phyloP scores from a whole-genome alignment of 1,139 yeast genomes.

The Lodderomyces theae region DNA sequence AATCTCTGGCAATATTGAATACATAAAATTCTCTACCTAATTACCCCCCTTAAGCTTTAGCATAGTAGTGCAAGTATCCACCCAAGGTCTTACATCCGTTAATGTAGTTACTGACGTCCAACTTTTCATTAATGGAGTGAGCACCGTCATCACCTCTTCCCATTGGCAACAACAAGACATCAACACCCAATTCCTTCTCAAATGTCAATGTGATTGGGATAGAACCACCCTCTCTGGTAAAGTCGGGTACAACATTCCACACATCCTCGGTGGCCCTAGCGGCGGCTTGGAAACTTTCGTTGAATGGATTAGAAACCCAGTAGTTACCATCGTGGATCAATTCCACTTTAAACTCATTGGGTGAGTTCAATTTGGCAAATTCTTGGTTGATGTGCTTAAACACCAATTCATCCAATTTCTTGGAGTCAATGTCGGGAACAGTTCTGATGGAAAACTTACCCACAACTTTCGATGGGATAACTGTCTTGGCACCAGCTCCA shows the following conservation, averaged over 20 bases:
- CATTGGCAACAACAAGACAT: constrained; percentile 88
- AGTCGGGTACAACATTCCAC: constrained; percentile 93
- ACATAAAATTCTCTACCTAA: not conserved
- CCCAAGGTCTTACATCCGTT: constrained; percentile 93
- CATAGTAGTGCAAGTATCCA: constrained; percentile 88
- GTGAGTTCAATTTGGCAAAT: constrained; percentile 68
- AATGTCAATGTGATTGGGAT: constrained; percentile 94
- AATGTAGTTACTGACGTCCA: constrained; percentile 83
- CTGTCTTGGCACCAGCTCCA: constrained; percentile 95
- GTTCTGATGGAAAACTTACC: constrained; percentile 98
- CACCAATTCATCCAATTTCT: constrained; percentile 75
- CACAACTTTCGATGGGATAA: constrained; percentile 88
- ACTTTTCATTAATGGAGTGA: constrained; percentile 94
- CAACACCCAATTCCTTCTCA: constrained; percentile 80
- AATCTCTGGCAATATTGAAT: no score
- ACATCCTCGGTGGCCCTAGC: constrained; percentile 90
- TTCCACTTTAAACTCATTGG: constrained; percentile 70
- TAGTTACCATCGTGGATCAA: constrained; percentile 91
- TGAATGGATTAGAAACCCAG: constrained; percentile 95
- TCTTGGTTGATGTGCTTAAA: constrained; percentile 63
- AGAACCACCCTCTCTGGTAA: constrained; percentile 98
- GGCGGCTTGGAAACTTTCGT: constrained; percentile 92
- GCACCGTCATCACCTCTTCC: constrained; percentile 99
- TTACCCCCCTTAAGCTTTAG: not conserved
- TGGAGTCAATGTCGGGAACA: constrained; percentile 87